Evolutionary conservation across 2,329 filamentous ascomycete genomes (phyloP).

Genomic region (Aspergillus sp.): DNA sequence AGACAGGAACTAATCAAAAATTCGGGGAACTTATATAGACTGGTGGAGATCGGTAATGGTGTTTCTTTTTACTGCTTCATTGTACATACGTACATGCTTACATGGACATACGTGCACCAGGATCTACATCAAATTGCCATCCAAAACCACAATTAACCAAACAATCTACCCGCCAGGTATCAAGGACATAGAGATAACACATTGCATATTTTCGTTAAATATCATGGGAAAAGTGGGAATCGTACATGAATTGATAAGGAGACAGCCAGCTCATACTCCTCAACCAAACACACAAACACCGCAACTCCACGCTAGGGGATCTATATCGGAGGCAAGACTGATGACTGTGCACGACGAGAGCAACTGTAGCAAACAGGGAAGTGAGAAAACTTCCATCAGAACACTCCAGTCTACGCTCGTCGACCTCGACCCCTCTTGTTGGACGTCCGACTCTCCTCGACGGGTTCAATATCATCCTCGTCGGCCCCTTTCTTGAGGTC

Average conservation of each 20-base stretch:
- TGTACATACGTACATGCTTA: background rate
- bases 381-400: background rate
- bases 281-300: conserved; percentile 16
- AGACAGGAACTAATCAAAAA: background rate
- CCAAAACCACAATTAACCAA: background rate
- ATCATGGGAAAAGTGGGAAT: background rate
- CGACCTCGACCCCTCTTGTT: conserved; percentile 40
- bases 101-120: background rate
- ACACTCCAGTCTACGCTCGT: conserved; percentile 23
- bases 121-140: background rate
- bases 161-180: background rate
- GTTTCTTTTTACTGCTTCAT: background rate
- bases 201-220: background rate
- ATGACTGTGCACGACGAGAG: background rate
- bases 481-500: conserved; percentile 60
- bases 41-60: background rate
- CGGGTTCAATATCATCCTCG: conserved; percentile 57
- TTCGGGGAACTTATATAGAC: background rate
- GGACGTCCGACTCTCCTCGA: conserved; percentile 38
- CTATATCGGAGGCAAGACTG: conserved; percentile 6
- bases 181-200: background rate
- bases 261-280: background rate
- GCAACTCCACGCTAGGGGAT: conserved; percentile 30
- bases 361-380: conserved; percentile 2
- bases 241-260: background rate